Conservation (phyloP, 257 asterid genomes). For the Nicotiana sylvestris region DNA sequence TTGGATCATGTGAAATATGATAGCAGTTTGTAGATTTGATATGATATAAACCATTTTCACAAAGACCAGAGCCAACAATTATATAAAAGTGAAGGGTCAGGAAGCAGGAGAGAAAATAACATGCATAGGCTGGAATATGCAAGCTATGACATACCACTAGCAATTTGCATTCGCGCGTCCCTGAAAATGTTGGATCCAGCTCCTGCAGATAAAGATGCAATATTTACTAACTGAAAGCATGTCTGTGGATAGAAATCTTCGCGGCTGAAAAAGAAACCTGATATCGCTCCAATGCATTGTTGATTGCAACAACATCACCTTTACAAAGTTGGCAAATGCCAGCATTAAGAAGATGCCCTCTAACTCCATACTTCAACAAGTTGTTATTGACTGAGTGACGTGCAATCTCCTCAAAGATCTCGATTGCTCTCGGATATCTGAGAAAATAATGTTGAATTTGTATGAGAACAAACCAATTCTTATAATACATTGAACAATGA, state of each 20-base stretch:
- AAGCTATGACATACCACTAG: constrained; percentile 49
- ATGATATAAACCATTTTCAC: background rate
- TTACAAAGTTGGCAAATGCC: constrained; percentile 96
- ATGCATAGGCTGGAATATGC: background rate
- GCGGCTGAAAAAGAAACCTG: constrained; percentile 33
- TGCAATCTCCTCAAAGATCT: constrained; percentile 89
- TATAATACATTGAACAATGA: background rate
- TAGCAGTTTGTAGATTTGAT: constrained; percentile 1
- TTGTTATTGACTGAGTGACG: constrained; percentile 77
- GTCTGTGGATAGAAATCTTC: background rate
- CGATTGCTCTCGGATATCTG: constrained; percentile 86
- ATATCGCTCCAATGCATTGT: constrained; percentile 83
- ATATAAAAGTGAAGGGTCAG: background rate
- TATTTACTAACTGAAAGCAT: constrained; percentile 2
- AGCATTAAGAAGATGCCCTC: constrained; percentile 98
- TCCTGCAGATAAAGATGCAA: constrained; percentile 47
- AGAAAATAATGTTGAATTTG: constrained; percentile 12
- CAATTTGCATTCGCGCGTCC: constrained; percentile 85
- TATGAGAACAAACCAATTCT: background rate
- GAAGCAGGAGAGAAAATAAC: constrained; percentile 3
- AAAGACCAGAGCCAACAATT: background rate
- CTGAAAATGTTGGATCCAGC: constrained; percentile 93
- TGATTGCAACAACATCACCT: constrained; percentile 87
- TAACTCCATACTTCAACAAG: constrained; percentile 93
- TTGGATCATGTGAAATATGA: background rate